Conservation (phyloP, 78 protist genomes). For the Chrysochromulina tobinii region DNA sequence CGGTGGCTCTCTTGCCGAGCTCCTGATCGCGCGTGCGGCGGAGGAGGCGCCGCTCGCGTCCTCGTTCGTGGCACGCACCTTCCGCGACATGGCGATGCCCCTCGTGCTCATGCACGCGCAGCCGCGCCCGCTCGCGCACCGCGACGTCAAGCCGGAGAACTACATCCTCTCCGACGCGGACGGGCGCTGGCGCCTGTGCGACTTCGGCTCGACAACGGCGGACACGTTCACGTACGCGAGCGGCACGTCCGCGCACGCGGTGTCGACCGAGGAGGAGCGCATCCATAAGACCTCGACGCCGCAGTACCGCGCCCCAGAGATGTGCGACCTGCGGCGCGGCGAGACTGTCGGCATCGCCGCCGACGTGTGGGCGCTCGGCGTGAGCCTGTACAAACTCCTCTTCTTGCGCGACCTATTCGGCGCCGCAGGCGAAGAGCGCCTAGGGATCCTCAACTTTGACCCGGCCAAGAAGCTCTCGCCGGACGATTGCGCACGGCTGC, state of each 20-base stretch:
- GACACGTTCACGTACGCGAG: background rate
- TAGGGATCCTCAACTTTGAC: background rate
- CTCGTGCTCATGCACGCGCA: slow-evolving; percentile 42
- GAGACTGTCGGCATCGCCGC: background rate
- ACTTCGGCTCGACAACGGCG: slow-evolving; percentile 25
- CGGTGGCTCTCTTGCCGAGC: background rate
- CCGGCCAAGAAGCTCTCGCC: background rate
- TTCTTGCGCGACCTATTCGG: slow-evolving; percentile 5
- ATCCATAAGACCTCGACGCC: slow-evolving; percentile 21
- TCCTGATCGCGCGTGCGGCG: background rate
- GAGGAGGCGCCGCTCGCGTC: background rate
- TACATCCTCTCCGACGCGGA: background rate
- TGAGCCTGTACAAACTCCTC: background rate
- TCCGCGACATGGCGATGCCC: background rate
- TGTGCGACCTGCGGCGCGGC: background rate
- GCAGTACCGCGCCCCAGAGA: slow-evolving; percentile 46
- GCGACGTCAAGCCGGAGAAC: slow-evolving; percentile 52
- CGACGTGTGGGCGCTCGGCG: background rate
- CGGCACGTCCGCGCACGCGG: background rate
- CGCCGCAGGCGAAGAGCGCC: background rate
- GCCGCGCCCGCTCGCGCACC: slow-evolving; percentile 38
- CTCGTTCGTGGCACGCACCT: background rate
- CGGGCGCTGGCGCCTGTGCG: background rate
- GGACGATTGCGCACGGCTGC: no score
- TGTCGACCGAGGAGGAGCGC: slow-evolving; percentile 28